A percentile compares a stretch with the other conserved stretches of the same genome.
Conservation (phyloP, 805 yeast genomes). For the Monosporozyma siamensis region DNA sequence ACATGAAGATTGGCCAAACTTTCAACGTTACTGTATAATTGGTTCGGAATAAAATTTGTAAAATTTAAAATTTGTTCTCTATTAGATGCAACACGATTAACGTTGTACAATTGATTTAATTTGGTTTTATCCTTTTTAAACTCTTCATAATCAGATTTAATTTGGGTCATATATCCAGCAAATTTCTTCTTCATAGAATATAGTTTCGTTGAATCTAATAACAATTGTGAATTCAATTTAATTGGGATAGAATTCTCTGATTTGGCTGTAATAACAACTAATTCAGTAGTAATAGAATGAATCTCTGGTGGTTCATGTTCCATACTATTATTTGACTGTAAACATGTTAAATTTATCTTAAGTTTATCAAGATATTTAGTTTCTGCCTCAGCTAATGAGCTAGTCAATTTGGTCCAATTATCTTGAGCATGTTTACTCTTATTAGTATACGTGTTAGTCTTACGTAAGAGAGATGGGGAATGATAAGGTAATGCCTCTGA, state of each 20-base stretch:
- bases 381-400: slow-evolving; percentile 20
- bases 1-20: slow-evolving; percentile 23
- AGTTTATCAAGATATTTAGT: slow-evolving; percentile 17
- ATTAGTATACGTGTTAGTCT: slow-evolving; percentile 24
- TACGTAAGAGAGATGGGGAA: slow-evolving; percentile 28
- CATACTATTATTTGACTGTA: slow-evolving; percentile 21
- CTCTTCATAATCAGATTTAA: slow-evolving; percentile 8
- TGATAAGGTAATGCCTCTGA: slow-evolving; percentile 29
- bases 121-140: not conserved
- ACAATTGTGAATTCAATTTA: slow-evolving; percentile 26
- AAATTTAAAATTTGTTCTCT: slow-evolving; percentile 14
- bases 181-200: slow-evolving; percentile 12
- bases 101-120: slow-evolving; percentile 20
- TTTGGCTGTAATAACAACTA: slow-evolving; percentile 28
- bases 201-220: slow-evolving; percentile 11
- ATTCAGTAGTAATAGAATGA: slow-evolving; percentile 18
- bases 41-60: slow-evolving; percentile 20
- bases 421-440: slow-evolving; percentile 25
- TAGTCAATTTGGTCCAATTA: slow-evolving; percentile 22
- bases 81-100: slow-evolving; percentile 8
- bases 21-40: slow-evolving; percentile 24
- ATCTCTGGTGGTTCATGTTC: slow-evolving; percentile 23
- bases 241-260: slow-evolving; percentile 33
- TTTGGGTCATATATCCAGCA: slow-evolving; percentile 5
- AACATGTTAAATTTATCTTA: slow-evolving; percentile 22